A percentile compares a stretch with the other conserved stretches of the same genome.
Conservation (phyloP, 78 protist genomes). For the Dictyostelium capitatum region DNA sequence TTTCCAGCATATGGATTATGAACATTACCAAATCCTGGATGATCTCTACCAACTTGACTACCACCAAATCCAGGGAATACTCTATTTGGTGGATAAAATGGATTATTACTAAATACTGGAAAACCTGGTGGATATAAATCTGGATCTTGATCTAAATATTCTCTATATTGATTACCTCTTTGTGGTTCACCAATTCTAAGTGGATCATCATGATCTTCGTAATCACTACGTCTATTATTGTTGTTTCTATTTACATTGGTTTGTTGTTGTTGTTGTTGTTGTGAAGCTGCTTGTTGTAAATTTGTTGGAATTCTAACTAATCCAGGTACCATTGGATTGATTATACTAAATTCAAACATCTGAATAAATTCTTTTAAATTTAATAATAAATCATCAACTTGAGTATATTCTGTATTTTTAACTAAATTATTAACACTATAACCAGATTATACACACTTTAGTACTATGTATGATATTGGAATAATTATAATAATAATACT, state of each 20-base stretch:
- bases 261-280: constrained; percentile 17
- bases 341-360: background rate
- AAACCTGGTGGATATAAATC: constrained; percentile 52
- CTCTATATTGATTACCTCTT: background rate
- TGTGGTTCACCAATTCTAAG: constrained; percentile 47
- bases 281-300: background rate
- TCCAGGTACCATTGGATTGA: constrained; percentile 17
- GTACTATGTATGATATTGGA: no score
- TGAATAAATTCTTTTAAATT: constrained; percentile 14
- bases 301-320: background rate
- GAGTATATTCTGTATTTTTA: constrained; percentile 5
- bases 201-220: background rate
- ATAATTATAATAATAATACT: background rate
- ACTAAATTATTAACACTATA: constrained; percentile 19
- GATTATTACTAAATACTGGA: constrained; percentile 20
- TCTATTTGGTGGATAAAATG: background rate
- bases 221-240: constrained; percentile 7
- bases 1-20: constrained; percentile 31
- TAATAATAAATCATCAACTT: background rate
- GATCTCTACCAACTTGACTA: constrained; percentile 33
- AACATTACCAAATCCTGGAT: constrained; percentile 72
- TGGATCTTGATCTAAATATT: background rate
- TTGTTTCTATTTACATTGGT: background rate
- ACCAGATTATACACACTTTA: no score
- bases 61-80: constrained; percentile 28